These are phyloP conservation scores for Pestalotiopsis sp. DNA, from an alignment of 2,329 filamentous ascomycete genomes.

Conservation along the genomic window DNA sequence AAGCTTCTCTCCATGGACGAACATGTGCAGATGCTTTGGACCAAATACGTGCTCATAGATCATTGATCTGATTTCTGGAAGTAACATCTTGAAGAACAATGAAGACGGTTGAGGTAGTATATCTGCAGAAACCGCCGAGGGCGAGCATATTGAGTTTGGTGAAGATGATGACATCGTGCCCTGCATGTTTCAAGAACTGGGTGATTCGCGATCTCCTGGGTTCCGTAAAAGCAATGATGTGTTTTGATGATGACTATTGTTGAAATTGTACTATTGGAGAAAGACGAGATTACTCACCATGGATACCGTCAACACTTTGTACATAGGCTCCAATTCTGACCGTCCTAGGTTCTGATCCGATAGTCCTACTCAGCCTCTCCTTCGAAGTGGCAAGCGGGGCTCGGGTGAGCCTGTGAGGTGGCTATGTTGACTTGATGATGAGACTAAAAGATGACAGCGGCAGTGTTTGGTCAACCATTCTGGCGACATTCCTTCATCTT, in stretches of 20 bases:
- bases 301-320: background rate
- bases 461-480: background rate
- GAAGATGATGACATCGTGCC: background rate
- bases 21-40: slow-evolving; percentile 1
- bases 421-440: background rate
- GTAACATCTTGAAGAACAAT: background rate
- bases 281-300: background rate
- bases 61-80: background rate
- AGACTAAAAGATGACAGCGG: background rate
- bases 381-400: background rate
- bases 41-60: slow-evolving; percentile 8
- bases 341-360: background rate
- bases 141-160: background rate
- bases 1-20: slow-evolving; percentile 5
- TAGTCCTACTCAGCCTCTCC: background rate
- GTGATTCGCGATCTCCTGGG: no score
- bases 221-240: background rate
- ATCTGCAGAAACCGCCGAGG: background rate
- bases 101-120: background rate
- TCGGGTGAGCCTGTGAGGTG: no score
- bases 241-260: background rate
- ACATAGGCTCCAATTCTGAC: background rate
- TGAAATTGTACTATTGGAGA: background rate
- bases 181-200: no score
- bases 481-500: no score